These are phyloP conservation scores for Dryas octopetala DNA, from an alignment of 306 rosid genomes.

Conservation along the genomic window DNA sequence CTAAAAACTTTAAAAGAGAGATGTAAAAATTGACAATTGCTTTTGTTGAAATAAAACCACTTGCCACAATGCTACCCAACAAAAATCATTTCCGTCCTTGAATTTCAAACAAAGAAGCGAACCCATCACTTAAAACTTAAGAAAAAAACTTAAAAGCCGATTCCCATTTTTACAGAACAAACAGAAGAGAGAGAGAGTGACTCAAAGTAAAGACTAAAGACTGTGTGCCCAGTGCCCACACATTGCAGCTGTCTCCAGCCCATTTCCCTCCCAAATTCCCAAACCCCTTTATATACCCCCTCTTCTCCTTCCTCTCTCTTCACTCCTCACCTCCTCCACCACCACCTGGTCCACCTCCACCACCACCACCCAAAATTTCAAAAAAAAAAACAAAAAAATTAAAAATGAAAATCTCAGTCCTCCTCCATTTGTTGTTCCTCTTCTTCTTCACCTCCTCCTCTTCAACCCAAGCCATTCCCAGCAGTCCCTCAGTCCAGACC, in stretches of 20 bases:
- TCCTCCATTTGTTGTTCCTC: neutral
- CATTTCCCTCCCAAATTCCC: slow-evolving; percentile 42
- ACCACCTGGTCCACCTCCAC: neutral
- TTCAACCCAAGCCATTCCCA: neutral
- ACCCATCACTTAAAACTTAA: neutral
- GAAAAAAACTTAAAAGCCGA: neutral
- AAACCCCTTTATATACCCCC: neutral
- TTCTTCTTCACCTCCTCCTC: neutral
- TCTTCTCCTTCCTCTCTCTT: neutral
- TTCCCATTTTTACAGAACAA: neutral
- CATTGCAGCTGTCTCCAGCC: slow-evolving; percentile 83
- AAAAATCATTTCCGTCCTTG: too few relatives aligned
- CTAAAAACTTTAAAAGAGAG: too few relatives aligned
- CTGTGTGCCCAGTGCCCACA: slow-evolving; percentile 57
- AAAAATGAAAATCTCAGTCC: neutral
- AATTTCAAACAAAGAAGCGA: too few relatives aligned
- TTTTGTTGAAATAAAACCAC: too few relatives aligned
- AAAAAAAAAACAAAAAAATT: too few relatives aligned
- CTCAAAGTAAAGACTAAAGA: slow-evolving; percentile 20
- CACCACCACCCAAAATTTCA: neutral
- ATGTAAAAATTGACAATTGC: too few relatives aligned
- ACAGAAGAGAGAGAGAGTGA: neutral
- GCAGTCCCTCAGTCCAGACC: slow-evolving; percentile 27
- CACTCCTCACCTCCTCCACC: neutral
- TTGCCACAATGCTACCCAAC: too few relatives aligned